Percentiles rank a stretch among this genome's conserved stretches.
These are phyloP conservation scores for Crithidia thermophila DNA, from an alignment of 208 protist genomes.

Conservation along the genomic window DNA sequence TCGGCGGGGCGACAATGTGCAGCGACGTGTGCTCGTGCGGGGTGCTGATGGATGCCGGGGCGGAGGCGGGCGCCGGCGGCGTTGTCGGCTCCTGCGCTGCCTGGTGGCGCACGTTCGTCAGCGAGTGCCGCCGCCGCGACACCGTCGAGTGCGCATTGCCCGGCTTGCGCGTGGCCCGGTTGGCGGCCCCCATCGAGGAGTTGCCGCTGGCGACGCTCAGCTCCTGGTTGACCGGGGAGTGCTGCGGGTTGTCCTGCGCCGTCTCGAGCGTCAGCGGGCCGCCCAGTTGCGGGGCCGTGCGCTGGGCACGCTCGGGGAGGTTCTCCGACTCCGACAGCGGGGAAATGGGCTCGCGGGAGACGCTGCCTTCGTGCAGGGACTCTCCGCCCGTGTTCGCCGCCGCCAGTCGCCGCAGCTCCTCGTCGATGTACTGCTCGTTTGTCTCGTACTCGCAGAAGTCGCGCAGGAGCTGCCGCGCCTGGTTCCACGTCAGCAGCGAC, in stretches of 20 bases:
- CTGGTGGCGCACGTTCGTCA: conserved; percentile 6
- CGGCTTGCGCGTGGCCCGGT: too few relatives aligned
- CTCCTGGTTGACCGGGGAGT: background rate
- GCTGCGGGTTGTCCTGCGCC: background rate
- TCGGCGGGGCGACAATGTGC: background rate
- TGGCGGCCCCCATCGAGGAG: background rate
- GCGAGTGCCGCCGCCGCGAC: conserved; percentile 9
- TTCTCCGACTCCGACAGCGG: too few relatives aligned
- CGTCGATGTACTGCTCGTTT: conserved; percentile 53
- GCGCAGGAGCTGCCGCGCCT: conserved; percentile 53
- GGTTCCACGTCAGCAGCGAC: conserved; percentile 39
- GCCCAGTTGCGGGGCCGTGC: background rate
- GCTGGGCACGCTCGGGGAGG: background rate
- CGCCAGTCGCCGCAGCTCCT: conserved; percentile 15
- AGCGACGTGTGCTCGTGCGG: background rate
- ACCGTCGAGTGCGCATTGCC: background rate
- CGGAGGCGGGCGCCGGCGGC: background rate
- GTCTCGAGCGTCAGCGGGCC: background rate
- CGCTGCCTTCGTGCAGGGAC: background rate
- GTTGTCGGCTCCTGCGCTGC: background rate
- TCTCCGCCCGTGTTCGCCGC: background rate
- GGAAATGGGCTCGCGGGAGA: conserved; percentile 2
- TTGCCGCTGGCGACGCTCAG: background rate
- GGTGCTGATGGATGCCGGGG: background rate
- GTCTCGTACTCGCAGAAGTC: conserved; percentile 87